phyloP scores from a whole-genome alignment of 305 asterid genomes.

The Andrographis paniculata region DNA sequence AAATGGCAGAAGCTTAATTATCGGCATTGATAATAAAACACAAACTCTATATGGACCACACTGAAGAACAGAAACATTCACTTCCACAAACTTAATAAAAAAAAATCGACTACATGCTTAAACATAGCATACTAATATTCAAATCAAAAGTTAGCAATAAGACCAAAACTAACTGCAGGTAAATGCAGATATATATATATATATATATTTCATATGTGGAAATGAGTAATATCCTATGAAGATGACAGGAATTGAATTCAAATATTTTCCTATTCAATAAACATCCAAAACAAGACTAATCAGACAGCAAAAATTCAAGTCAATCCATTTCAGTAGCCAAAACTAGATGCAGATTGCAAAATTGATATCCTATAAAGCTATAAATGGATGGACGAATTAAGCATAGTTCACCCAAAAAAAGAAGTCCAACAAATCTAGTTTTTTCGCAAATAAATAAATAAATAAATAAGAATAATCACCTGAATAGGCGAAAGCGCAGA shows the following conservation, averaged over 20 bases:
- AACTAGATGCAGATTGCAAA: constrained; percentile 3
- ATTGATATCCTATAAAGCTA: no score
- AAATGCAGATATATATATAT: no score
- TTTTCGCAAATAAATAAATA: background rate
- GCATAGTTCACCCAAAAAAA: no score
- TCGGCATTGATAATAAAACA: constrained; percentile 6
- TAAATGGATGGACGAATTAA: no score
- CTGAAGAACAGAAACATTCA: background rate
- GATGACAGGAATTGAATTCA: background rate
- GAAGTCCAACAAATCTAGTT: background rate
- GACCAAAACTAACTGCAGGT: no score
- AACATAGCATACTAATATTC: background rate
- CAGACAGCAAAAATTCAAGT: constrained; percentile 2
- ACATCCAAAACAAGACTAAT: constrained; percentile 4
- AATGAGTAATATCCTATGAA: background rate
- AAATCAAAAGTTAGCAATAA: background rate
- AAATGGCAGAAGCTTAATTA: constrained; percentile 13
- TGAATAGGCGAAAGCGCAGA: constrained; percentile 95
- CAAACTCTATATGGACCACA: background rate
- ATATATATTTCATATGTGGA: no score
- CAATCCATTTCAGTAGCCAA: constrained; percentile 12
- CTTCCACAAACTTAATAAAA: constrained; percentile 4
- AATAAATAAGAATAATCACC: constrained; percentile 28
- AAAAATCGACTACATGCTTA: background rate
- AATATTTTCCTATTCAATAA: background rate